phyloP scores from a whole-genome alignment of 768 basidiomycete genomes.

The Suillus subluteus region DNA sequence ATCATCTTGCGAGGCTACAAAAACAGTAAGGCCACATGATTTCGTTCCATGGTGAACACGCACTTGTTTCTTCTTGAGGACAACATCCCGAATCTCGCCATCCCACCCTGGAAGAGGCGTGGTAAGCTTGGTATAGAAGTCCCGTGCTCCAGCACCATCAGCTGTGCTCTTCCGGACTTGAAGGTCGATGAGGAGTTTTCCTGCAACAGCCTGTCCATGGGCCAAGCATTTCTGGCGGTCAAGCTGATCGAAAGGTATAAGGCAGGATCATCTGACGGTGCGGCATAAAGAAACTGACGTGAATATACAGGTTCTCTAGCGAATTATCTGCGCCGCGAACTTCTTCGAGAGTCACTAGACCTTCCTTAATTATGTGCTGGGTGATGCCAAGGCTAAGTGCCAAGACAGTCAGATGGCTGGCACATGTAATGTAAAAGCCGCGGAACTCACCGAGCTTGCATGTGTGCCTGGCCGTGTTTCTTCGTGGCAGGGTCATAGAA shows the following conservation, averaged over 20 bases:
- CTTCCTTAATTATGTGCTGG: slow-evolving; percentile 72
- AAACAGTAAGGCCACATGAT: slow-evolving; percentile 5
- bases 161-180: slow-evolving; percentile 88
- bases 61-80: slow-evolving; percentile 79
- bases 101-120: slow-evolving; percentile 74
- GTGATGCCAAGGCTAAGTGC: slow-evolving; percentile 73
- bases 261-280: slow-evolving; percentile 2
- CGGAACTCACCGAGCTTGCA: slow-evolving; percentile 76
- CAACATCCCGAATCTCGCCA: slow-evolving; percentile 74
- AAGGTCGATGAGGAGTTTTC: slow-evolving; percentile 75
- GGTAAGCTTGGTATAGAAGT: slow-evolving; percentile 81
- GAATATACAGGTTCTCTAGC: slow-evolving; percentile 70
- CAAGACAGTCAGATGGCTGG: neutral
- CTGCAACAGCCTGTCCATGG: slow-evolving; percentile 67
- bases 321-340: slow-evolving; percentile 57
- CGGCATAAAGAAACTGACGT: slow-evolving; percentile 45
- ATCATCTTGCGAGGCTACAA: slow-evolving; percentile 81
- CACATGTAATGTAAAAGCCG: slow-evolving; percentile 7
- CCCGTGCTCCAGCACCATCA: slow-evolving; percentile 77
- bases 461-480: slow-evolving; percentile 89
- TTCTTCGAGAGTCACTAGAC: slow-evolving; percentile 72
- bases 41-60: slow-evolving; percentile 23
- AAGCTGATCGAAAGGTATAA: slow-evolving; percentile 46
- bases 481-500: slow-evolving; percentile 79
- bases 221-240: slow-evolving; percentile 70